Percentiles rank a stretch among this genome's conserved stretches.
Evolutionary conservation across 805 yeast species (phyloP).

Genomic region (Cyberlindnera euphorbiae): DNA sequence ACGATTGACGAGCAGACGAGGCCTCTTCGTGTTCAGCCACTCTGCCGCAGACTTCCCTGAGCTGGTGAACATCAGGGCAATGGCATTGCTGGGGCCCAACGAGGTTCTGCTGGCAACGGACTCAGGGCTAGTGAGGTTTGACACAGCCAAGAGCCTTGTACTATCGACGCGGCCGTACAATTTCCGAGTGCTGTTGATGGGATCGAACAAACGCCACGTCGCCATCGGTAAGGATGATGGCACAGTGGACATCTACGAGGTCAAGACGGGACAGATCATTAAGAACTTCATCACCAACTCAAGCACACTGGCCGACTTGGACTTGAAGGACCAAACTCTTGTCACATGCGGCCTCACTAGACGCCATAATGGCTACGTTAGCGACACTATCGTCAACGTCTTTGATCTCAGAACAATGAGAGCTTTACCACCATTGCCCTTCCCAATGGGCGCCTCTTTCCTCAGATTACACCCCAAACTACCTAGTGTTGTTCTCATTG

Average conservation of each 20-base stretch:
- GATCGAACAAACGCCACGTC: conserved; percentile 47
- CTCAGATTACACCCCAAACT: conserved; percentile 83
- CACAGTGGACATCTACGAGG: conserved; percentile 59
- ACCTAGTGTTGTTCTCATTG: conserved; percentile 70
- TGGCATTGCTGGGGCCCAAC: conserved; percentile 30
- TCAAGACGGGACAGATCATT: conserved; percentile 41
- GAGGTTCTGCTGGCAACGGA: conserved; percentile 43
- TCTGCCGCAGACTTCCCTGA: conserved; percentile 29
- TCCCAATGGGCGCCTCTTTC: conserved; percentile 84
- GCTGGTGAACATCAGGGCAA: conserved; percentile 31
- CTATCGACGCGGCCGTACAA: conserved; percentile 36
- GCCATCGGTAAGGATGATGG: conserved; percentile 59
- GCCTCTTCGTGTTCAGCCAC: conserved; percentile 38
- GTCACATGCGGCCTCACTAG: conserved; percentile 80
- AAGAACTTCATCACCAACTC: conserved; percentile 57
- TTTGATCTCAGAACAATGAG: conserved; percentile 73
- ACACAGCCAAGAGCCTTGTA: conserved; percentile 34
- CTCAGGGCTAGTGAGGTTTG: conserved; percentile 38
- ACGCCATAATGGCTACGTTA: conserved; percentile 49
- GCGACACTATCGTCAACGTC: conserved; percentile 80
- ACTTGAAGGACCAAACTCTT: conserved; percentile 57
- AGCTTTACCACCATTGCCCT: conserved; percentile 74
- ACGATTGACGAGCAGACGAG: conserved; percentile 52
- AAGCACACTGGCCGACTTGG: conserved; percentile 58
- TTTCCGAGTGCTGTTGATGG: conserved; percentile 43